Percentiles rank a stretch among this genome's conserved stretches.
Conservation (phyloP, 176 grass and related monocot species). For the Puya raimondii region DNA sequence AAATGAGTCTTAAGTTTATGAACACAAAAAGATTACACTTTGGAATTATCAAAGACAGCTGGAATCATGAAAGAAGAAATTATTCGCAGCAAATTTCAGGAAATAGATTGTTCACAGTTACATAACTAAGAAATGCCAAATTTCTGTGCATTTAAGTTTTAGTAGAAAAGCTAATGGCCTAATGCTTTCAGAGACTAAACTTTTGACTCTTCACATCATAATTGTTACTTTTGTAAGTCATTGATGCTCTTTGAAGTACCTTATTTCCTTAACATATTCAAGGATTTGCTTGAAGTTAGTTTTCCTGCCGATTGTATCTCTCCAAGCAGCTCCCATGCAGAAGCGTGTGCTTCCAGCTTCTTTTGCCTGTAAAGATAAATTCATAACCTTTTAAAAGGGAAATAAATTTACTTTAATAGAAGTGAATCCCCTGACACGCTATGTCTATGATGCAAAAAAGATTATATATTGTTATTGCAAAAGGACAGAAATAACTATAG, state of each 20-base stretch:
- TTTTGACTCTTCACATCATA: neutral
- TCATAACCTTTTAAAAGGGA: neutral
- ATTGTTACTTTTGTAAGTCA: neutral
- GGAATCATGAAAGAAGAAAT: neutral
- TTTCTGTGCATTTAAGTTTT: neutral
- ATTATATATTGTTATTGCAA: too few relatives aligned
- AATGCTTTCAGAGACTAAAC: neutral
- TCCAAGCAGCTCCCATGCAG: slow-evolving; percentile 99
- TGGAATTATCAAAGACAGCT: neutral
- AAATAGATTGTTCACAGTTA: neutral
- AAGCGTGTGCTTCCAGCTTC: slow-evolving; percentile 91
- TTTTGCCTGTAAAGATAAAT: slow-evolving; percentile 61
- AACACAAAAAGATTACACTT: neutral
- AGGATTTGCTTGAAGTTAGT: slow-evolving; percentile 97
- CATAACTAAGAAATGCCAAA: neutral
- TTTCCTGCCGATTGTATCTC: slow-evolving; percentile 89
- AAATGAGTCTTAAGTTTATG: neutral
- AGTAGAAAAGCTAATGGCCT: neutral
- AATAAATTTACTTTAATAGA: neutral
- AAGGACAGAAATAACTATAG: too few relatives aligned
- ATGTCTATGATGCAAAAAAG: neutral
- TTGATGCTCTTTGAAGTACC: slow-evolving; percentile 27
- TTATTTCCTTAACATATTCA: slow-evolving; percentile 98
- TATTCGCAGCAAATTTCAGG: neutral
- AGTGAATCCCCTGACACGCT: neutral